Percentiles rank a stretch among this genome's conserved stretches.
Evolutionary conservation across 352 stramenopile species (phyloP).

Genomic region (Pythium angustatum): DNA sequence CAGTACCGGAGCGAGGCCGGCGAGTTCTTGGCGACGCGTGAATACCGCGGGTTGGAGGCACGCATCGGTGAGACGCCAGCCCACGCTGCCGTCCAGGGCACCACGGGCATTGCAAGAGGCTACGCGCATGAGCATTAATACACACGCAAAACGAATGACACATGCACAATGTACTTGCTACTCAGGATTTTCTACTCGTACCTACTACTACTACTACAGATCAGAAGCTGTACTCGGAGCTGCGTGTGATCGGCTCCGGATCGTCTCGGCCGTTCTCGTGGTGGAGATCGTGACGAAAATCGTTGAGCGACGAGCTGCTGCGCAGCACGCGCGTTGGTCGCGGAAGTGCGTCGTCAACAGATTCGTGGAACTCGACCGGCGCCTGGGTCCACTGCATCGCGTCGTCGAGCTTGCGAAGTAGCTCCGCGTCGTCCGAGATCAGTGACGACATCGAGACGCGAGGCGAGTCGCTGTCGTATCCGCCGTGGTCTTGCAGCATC

Average conservation of each 20-base stretch:
- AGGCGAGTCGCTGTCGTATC: constrained; percentile 18
- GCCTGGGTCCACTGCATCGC: constrained; percentile 7
- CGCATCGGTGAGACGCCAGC: constrained; percentile 77
- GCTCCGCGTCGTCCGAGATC: constrained; percentile 16
- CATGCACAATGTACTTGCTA: neutral
- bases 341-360: neutral
- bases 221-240: constrained; percentile 31
- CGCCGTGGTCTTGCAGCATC: constrained; percentile 20
- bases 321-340: constrained; percentile 4
- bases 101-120: constrained; percentile 71
- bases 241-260: constrained; percentile 22
- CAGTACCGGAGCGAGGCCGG: constrained; percentile 72
- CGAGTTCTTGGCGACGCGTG: constrained; percentile 66
- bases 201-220: no score
- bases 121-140: constrained; percentile 62
- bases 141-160: neutral
- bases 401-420: constrained; percentile 4
- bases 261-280: constrained; percentile 20
- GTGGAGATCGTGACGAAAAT: constrained; percentile 34
- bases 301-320: constrained; percentile 29
- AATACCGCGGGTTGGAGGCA: constrained; percentile 82
- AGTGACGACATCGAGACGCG: constrained; percentile 19
- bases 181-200: no score
- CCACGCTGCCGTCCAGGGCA: constrained; percentile 73
- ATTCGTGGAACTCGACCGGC: neutral